These are phyloP conservation scores for Fusarium liriodendri DNA, from an alignment of 2,329 filamentous ascomycete genomes.

Conservation along the genomic window DNA sequence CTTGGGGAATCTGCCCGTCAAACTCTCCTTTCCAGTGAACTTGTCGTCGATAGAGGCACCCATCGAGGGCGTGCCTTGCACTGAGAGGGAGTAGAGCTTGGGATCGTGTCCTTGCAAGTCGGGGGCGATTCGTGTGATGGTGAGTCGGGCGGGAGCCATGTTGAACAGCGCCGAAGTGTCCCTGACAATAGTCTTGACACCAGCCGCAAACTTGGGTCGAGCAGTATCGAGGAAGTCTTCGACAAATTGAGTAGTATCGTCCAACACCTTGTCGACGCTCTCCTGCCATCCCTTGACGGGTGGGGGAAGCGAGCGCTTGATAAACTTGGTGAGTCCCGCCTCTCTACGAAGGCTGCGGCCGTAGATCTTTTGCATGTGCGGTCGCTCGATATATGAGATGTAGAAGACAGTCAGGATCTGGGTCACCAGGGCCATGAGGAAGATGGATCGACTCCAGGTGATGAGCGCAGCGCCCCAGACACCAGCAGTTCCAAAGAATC, in stretches of 20 bases:
- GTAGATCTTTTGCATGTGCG: constrained; percentile 98
- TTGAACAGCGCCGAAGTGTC: constrained; percentile 91
- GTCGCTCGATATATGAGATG: constrained; percentile 92
- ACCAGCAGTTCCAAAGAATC: constrained; percentile 92
- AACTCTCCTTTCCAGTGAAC: constrained; percentile 78
- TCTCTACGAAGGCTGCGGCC: constrained; percentile 84
- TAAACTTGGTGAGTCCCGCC: constrained; percentile 90
- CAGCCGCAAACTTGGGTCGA: constrained; percentile 85
- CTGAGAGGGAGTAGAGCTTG: constrained; percentile 80
- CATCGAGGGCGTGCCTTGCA: constrained; percentile 73
- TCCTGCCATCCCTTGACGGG: constrained; percentile 86
- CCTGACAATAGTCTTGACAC: constrained; percentile 86
- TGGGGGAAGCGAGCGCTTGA: constrained; percentile 86
- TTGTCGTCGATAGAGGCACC: constrained; percentile 65
- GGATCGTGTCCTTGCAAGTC: constrained; percentile 84
- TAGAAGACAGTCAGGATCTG: constrained; percentile 89
- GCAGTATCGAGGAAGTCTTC: constrained; percentile 91
- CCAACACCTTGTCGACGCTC: constrained; percentile 87
- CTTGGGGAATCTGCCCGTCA: constrained; percentile 74
- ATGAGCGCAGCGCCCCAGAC: constrained; percentile 95
- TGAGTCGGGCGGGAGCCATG: constrained; percentile 87
- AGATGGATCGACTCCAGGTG: constrained; percentile 88
- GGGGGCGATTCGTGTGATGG: constrained; percentile 80
- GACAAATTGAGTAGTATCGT: constrained; percentile 87
- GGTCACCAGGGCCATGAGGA: constrained; percentile 85